Percentiles rank a stretch among this genome's conserved stretches.
These are phyloP conservation scores for Salix arbutifolia DNA, from an alignment of 345 rosid species.

Conservation along the genomic window DNA sequence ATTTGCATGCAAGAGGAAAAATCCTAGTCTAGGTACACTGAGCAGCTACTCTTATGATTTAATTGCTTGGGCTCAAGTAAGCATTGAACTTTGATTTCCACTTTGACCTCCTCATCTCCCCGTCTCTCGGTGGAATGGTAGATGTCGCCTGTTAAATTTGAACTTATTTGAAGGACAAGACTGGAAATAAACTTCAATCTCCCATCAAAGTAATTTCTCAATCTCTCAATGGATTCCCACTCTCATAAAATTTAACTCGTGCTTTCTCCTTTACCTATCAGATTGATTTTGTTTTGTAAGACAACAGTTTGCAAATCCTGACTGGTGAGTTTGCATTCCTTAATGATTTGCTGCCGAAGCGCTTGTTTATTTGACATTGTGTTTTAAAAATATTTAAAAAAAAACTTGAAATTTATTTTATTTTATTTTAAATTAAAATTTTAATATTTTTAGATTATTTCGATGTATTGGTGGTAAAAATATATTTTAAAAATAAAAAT, in stretches of 20 bases:
- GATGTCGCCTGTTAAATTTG: neutral
- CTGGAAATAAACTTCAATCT: neutral
- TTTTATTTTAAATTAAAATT: too few species aligned
- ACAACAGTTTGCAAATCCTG: neutral
- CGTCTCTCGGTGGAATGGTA: neutral
- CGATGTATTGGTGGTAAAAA: too few species aligned
- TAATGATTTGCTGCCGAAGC: neutral
- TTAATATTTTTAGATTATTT: too few species aligned
- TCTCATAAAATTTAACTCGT: too few species aligned
- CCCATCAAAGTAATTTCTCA: neutral
- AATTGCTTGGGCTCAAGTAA: neutral
- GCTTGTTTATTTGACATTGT: too few species aligned
- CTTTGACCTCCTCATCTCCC: neutral
- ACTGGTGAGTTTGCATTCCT: neutral
- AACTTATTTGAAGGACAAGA: neutral
- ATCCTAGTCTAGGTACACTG: neutral
- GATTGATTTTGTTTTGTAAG: neutral
- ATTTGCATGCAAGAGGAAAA: too few species aligned
- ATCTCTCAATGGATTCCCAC: too few species aligned
- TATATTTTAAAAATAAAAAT: too few species aligned
- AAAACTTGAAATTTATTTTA: too few species aligned
- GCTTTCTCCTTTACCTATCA: neutral
- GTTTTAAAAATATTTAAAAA: too few species aligned
- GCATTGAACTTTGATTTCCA: neutral
- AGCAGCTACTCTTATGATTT: neutral